Conservation (phyloP, 768 basidiomycete genomes). For the Lactifluus echinatus region DNA sequence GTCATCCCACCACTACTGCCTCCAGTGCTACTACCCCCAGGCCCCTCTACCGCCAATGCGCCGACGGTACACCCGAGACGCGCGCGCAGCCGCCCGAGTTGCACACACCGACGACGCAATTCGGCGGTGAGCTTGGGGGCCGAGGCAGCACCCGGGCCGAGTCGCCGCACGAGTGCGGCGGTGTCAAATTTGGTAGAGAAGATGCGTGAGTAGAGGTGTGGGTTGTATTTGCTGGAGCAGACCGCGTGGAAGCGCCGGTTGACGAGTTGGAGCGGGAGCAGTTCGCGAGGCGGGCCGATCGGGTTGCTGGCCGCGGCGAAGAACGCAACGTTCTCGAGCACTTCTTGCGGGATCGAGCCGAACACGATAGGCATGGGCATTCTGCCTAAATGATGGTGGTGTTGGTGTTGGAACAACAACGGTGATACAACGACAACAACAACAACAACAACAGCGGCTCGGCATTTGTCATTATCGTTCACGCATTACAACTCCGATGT, state of each 20-base stretch:
- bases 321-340: constrained; percentile 72
- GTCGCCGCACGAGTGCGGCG: constrained; percentile 39
- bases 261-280: constrained; percentile 47
- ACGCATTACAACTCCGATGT: constrained; percentile 14
- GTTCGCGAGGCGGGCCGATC: constrained; percentile 52
- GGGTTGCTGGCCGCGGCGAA: constrained; percentile 39
- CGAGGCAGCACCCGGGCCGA: constrained; percentile 34
- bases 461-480: constrained; percentile 7
- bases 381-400: not conserved
- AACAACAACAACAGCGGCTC: not conserved
- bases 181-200: constrained; percentile 63
- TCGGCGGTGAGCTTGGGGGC: constrained; percentile 49
- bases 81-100: constrained; percentile 48
- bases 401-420: not conserved
- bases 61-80: constrained; percentile 32
- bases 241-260: constrained; percentile 40
- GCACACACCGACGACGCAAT: constrained; percentile 50
- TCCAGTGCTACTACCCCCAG: no score
- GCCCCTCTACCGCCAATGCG: not conserved
- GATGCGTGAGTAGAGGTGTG: constrained; percentile 64
- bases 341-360: constrained; percentile 57
- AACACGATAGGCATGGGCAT: constrained; percentile 28
- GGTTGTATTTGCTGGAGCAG: constrained; percentile 47
- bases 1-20: constrained; percentile 10
- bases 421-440: not conserved